Conservation (phyloP, 2,329 filamentous ascomycete genomes). For the Colletotrichum neosansevieriae region DNA sequence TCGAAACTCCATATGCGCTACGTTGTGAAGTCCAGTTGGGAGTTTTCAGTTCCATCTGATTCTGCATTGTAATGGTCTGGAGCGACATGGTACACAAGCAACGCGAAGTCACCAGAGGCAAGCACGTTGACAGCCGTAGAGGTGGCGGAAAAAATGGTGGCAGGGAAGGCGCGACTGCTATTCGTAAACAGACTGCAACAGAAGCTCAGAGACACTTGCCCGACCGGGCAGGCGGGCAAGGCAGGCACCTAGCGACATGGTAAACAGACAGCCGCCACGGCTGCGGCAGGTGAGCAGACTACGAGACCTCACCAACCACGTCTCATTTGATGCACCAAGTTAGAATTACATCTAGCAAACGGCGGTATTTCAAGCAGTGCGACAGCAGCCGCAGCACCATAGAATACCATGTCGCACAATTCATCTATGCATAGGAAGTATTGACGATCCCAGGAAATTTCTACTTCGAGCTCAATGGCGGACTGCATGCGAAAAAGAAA, state of each 20-base stretch:
- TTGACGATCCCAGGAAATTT: neutral
- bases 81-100: neutral
- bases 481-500: neutral
- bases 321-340: no score
- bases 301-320: neutral
- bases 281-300: no score
- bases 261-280: neutral
- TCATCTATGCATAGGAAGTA: neutral
- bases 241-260: neutral
- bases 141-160: neutral
- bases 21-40: neutral
- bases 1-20: conserved; percentile 3
- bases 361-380: neutral
- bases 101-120: neutral
- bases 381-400: neutral
- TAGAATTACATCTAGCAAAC: conserved; percentile 2
- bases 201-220: neutral
- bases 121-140: neutral
- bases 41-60: neutral
- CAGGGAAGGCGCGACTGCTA: neutral
- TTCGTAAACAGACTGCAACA: no score
- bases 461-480: conserved; percentile 7
- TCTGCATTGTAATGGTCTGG: neutral
- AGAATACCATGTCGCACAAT: neutral
- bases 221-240: no score